Evolutionary conservation across 148 eudicot genomes (phyloP).

Genomic region (Salicornia ramosissima): DNA sequence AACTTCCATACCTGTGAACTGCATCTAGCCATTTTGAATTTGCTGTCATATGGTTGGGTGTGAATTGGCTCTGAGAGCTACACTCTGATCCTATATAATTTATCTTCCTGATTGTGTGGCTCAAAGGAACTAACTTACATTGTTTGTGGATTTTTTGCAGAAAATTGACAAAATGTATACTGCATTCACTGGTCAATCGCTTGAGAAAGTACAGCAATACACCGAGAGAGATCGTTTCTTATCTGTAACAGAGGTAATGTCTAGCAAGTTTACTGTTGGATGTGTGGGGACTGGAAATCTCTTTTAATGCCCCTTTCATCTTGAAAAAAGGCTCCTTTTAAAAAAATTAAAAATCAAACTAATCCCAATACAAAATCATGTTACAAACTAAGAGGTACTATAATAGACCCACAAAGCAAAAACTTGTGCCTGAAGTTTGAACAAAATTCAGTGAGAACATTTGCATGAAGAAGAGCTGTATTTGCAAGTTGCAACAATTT

Average conservation of each 20-base stretch:
- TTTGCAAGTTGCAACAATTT: background rate
- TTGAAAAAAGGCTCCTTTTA: background rate
- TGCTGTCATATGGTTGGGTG: background rate
- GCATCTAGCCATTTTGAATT: no score
- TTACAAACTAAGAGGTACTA: background rate
- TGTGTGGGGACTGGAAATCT: background rate
- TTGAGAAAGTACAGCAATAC: slow-evolving; percentile 71
- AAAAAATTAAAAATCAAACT: background rate
- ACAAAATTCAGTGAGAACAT: background rate
- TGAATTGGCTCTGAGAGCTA: slow-evolving; percentile 1
- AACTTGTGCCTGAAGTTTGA: background rate
- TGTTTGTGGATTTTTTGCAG: slow-evolving; percentile 36
- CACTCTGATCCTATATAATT: background rate
- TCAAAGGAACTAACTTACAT: background rate
- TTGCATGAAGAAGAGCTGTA: background rate
- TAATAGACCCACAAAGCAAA: background rate
- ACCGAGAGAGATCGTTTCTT: slow-evolving; percentile 76
- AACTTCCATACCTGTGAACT: background rate
- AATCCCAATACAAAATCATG: background rate
- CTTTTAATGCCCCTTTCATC: background rate
- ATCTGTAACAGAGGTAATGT: slow-evolving; percentile 76
- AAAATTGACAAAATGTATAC: slow-evolving; percentile 84
- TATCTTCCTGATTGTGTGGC: background rate
- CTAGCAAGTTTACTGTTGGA: background rate
- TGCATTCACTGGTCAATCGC: slow-evolving; percentile 78